Conservation (phyloP, 164 flowering plant species). For the Dillenia suffruticosa region DNA sequence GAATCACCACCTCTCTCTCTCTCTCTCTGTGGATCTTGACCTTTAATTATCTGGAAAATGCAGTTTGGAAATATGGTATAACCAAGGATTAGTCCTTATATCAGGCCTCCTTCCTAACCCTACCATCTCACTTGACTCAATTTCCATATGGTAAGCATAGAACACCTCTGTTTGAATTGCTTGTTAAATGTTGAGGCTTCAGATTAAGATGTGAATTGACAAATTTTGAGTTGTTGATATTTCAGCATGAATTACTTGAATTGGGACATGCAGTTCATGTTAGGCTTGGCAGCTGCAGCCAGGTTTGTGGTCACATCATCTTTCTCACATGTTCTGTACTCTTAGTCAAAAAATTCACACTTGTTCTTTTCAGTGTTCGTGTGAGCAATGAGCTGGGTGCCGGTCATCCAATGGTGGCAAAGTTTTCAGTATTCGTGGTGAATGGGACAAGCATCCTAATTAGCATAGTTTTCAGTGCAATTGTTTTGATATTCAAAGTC, state of each 20-base stretch:
- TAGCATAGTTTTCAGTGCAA: constrained; percentile 41
- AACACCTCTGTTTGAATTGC: background rate
- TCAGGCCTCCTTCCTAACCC: constrained; percentile 70
- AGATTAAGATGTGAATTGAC: too few species aligned
- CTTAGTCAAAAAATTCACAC: background rate
- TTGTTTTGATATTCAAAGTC: constrained; percentile 34
- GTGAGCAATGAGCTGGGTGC: constrained; percentile 85
- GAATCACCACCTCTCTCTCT: background rate
- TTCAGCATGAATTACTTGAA: constrained; percentile 67
- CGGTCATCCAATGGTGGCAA: constrained; percentile 49
- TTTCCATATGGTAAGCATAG: constrained; percentile 59
- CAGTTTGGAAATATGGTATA: constrained; percentile 87
- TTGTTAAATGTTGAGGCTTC: too few species aligned
- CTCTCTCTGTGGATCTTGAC: background rate
- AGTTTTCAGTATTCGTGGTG: constrained; percentile 61
- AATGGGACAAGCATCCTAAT: constrained; percentile 44
- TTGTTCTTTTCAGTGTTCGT: constrained; percentile 41
- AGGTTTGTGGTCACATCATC: constrained; percentile 29
- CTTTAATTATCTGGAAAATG: background rate
- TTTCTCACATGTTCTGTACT: background rate
- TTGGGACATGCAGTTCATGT: constrained; percentile 70
- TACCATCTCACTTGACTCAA: constrained; percentile 62
- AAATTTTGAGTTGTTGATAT: background rate
- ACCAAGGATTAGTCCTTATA: constrained; percentile 66
- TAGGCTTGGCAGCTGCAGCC: constrained; percentile 65